Base-by-base conservation (phyloP, 2,329 filamentous ascomycete genomes). In the Ophiostoma sp. region DNA sequence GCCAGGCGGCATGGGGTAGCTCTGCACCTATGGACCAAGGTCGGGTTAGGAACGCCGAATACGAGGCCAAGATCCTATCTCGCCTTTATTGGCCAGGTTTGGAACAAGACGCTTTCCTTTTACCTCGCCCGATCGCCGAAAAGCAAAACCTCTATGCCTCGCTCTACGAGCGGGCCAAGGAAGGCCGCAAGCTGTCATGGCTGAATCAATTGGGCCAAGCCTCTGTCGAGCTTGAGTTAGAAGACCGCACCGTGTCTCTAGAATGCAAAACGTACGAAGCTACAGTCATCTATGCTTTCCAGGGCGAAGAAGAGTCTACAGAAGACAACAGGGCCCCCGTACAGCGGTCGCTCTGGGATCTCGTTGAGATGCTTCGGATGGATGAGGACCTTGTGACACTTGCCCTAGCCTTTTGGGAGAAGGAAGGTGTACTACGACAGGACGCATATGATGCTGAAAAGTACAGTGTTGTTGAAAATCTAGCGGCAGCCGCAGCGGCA, bases 1-100 rank as follows among this genome's bases (percentile, higher is more conserved):
- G n/a, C 40, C 45, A 52, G 8, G 11, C 12, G 4, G 5, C 3
- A n/a, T 27, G 42, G 38, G 42, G 77, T 55, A 40, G 78, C 76
- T 69, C 62, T 45, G 18, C 8, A 11, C 27, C 45, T 40, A 36
- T 45, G 63, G 41, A 47, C 45, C 44, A 40, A 11, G 49, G 49
- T 4, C n/a, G 8, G 8, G 49, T 4, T 5, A 12, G n/a, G 62
- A 76, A 78, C 47, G 76, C 72, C 9, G 71, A 74, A 14, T 86
- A 91, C 67, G 89, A 93, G 73, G 87, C 92, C 42, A 93, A 95
- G 76, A 94, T 98, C 66, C 82, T 98, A 5, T 97, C 93, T 0
- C 87, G 93, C 36, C 87, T 97, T 71, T 99, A 96, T 81, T 99
- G 95, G 95, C 95, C 95, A 0, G 85, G 88, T 9, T 81, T 97